Evolutionary conservation across 352 stramenopile genomes (phyloP).

Genomic region (Globisporangium middletonii): DNA sequence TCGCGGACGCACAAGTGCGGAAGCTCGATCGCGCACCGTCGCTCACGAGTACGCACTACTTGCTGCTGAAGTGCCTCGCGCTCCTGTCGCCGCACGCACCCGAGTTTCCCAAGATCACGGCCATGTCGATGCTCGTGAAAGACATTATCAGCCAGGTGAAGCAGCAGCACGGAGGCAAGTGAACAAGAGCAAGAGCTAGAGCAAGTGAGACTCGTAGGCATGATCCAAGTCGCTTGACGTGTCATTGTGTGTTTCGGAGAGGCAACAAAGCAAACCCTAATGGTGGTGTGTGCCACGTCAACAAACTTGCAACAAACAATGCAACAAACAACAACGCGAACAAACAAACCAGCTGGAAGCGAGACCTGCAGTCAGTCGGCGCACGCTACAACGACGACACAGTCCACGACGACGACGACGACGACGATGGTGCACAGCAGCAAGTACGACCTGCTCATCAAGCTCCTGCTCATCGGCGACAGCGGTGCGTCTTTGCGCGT

Average conservation of each 20-base stretch:
- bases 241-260: no score
- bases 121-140: slow-evolving; percentile 83
- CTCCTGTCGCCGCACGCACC: slow-evolving; percentile 33
- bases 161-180: slow-evolving; percentile 15
- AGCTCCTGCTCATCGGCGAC: slow-evolving; percentile 85
- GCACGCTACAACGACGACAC: neutral
- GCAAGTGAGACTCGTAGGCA: neutral
- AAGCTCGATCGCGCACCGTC: slow-evolving; percentile 65
- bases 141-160: slow-evolving; percentile 73
- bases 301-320: neutral
- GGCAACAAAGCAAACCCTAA: neutral
- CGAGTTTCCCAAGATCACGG: slow-evolving; percentile 62
- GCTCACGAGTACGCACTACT: slow-evolving; percentile 66
- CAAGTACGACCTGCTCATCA: slow-evolving; percentile 89
- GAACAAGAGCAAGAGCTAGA: neutral
- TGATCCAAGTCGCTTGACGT: no score
- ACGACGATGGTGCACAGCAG: slow-evolving; percentile 52
- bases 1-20: slow-evolving; percentile 53
- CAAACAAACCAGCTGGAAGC: neutral
- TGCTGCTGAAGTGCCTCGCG: slow-evolving; percentile 62
- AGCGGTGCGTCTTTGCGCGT: slow-evolving; percentile 45
- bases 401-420: neutral
- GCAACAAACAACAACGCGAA: neutral
- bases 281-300: neutral
- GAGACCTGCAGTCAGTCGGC: neutral